Conservation (phyloP, 2,329 filamentous ascomycete genomes). For the Cladorrhinum sp. region DNA sequence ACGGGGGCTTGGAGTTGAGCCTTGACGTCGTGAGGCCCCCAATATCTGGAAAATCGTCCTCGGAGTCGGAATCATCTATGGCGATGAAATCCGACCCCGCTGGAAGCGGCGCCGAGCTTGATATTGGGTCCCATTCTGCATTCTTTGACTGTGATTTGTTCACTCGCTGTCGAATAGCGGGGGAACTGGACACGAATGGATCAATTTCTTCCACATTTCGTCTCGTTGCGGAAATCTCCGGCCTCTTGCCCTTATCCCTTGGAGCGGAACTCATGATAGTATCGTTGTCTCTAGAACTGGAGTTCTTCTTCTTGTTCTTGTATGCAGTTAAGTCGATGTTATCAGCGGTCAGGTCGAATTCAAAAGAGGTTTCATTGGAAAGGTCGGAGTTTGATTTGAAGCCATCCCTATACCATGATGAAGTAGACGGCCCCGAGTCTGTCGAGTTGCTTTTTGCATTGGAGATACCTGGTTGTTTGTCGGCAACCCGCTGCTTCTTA, state of each 20-base stretch:
- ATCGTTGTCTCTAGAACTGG: neutral
- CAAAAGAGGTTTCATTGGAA: neutral
- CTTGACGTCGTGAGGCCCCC: slow-evolving; percentile 38
- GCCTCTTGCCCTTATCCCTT: neutral
- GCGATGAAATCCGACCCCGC: slow-evolving; percentile 34
- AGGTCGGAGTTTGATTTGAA: neutral
- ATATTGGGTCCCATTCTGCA: slow-evolving; percentile 49
- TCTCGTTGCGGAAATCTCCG: neutral
- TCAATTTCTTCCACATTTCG: slow-evolving; percentile 12
- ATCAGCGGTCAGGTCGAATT: neutral
- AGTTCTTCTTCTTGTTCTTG: neutral
- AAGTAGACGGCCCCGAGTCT: neutral
- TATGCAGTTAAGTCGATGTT: neutral
- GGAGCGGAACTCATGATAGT: neutral
- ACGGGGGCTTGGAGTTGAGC: slow-evolving; percentile 9
- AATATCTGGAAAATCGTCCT: slow-evolving; percentile 50
- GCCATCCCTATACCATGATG: slow-evolving; percentile 12
- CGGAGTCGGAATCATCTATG: slow-evolving; percentile 37
- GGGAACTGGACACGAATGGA: slow-evolving; percentile 16
- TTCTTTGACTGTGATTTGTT: slow-evolving; percentile 26
- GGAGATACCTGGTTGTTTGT: neutral
- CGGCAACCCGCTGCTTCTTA: neutral
- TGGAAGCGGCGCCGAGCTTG: slow-evolving; percentile 49
- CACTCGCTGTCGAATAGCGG: slow-evolving; percentile 21
- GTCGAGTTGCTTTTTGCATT: neutral